A percentile compares a stretch with the other conserved stretches of the same genome.
These are phyloP conservation scores for Pisolithus sp. DNA, from an alignment of 768 basidiomycete species.

Conservation along the genomic window DNA sequence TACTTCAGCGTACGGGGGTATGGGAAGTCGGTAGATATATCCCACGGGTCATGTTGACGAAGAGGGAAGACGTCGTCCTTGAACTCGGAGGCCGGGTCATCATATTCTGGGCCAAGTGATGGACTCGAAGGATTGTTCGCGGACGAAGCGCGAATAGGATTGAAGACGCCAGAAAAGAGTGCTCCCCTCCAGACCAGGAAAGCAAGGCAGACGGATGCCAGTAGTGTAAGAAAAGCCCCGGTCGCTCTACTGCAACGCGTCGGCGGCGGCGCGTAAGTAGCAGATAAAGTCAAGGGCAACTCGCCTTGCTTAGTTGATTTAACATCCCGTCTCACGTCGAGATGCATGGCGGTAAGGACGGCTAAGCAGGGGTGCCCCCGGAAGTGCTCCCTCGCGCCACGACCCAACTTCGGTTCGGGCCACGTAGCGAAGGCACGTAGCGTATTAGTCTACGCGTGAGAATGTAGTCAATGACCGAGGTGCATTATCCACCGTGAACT, in stretches of 20 bases:
- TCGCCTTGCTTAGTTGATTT: constrained; percentile 12
- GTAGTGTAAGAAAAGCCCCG: constrained; percentile 11
- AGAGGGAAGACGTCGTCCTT: constrained; percentile 57
- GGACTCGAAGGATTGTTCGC: constrained; percentile 5
- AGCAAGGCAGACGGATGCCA: constrained; percentile 16
- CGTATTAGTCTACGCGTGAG: no score
- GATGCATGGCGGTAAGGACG: neutral
- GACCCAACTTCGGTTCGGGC: no score
- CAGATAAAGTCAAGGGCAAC: constrained; percentile 9
- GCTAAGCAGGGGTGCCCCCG: neutral
- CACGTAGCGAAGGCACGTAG: no score
- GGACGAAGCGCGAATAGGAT: neutral
- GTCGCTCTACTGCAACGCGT: constrained; percentile 1
- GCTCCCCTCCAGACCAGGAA: constrained; percentile 11
- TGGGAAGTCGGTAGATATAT: constrained; percentile 72
- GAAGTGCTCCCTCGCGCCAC: neutral
- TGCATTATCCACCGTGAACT: no score
- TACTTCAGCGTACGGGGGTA: constrained; percentile 60
- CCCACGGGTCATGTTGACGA: constrained; percentile 51
- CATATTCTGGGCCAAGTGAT: constrained; percentile 6
- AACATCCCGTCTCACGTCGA: neutral
- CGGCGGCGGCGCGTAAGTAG: neutral
- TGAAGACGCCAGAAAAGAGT: neutral
- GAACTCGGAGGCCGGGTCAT: constrained; percentile 38
- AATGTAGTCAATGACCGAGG: no score